A percentile compares a stretch with the other conserved stretches of the same genome.
Evolutionary conservation across 2,329 filamentous ascomycete species (phyloP).

Genomic region (Cryphonectria nitschkei): DNA sequence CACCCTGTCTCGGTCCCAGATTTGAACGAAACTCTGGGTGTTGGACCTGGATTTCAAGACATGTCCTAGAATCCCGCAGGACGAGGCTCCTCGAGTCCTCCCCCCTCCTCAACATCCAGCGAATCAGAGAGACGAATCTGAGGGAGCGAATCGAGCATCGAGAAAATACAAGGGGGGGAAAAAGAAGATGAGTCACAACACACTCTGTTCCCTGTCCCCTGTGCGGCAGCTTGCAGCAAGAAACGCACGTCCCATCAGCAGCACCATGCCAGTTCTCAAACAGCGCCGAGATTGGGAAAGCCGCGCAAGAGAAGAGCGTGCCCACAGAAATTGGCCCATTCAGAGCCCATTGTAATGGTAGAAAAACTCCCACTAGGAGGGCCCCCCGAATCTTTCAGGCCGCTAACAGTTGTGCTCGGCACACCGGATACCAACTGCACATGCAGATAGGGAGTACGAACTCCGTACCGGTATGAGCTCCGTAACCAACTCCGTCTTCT

Average conservation of each 20-base stretch:
- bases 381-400: not conserved
- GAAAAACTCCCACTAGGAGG: not conserved
- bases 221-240: not conserved
- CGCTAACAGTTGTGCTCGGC: not conserved
- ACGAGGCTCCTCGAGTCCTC: not conserved
- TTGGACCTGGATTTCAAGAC: not conserved
- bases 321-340: not conserved
- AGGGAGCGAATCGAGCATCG: not conserved
- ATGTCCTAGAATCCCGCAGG: not conserved
- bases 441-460: not conserved
- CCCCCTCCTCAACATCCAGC: not conserved
- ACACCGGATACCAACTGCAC: not conserved
- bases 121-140: constrained; percentile 13
- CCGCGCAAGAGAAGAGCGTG: not conserved
- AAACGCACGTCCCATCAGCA: not conserved
- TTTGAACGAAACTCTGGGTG: no score
- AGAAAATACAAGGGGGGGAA: not conserved
- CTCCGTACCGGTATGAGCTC: not conserved
- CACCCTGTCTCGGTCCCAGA: not conserved
- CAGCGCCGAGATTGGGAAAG: constrained; percentile 1
- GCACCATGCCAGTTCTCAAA: constrained; percentile 9
- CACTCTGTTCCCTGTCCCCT: constrained; percentile 11
- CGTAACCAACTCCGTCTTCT: not conserved
- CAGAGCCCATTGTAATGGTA: not conserved
- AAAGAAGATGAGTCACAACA: constrained; percentile 17